Percentiles rank a stretch among this genome's conserved stretches.
Evolutionary conservation across 1,139 yeast genomes (phyloP).

Genomic region (Yamadazyma friedrichii): DNA sequence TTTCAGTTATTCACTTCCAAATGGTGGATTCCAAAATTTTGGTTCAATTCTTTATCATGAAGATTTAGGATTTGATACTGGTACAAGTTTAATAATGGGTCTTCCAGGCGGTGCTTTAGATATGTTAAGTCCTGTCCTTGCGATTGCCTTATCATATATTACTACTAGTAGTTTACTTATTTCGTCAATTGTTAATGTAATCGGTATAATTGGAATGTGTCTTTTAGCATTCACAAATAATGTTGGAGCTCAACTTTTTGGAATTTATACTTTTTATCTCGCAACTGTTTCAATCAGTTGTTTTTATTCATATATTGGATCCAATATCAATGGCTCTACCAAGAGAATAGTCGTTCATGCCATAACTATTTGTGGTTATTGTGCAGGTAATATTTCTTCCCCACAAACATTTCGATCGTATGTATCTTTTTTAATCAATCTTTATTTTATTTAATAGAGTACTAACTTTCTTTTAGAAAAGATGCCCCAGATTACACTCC

Average conservation of each 20-base stretch:
- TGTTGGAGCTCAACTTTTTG: constrained; percentile 7
- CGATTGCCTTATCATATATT: constrained; percentile 33
- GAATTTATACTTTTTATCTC: constrained; percentile 9
- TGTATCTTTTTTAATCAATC: too few species aligned
- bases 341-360: constrained; percentile 20
- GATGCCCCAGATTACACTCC: constrained; percentile 54
- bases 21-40: constrained; percentile 32
- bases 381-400: constrained; percentile 67
- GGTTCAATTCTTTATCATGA: constrained; percentile 37
- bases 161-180: constrained; percentile 32
- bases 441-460: too few species aligned
- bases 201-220: constrained; percentile 34
- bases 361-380: constrained; percentile 50
- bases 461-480: too few species aligned
- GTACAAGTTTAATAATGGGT: constrained; percentile 28
- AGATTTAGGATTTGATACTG: constrained; percentile 34
- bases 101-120: constrained; percentile 39
- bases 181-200: constrained; percentile 20
- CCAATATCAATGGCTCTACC: constrained; percentile 20
- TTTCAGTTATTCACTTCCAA: constrained; percentile 26
- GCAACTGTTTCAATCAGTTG: constrained; percentile 8
- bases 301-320: constrained; percentile 13
- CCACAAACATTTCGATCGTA: constrained; percentile 75
- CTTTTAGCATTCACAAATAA: constrained; percentile 47
- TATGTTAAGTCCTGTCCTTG: constrained; percentile 33